Percentiles rank a stretch among this genome's conserved stretches.
These are phyloP conservation scores for Fusarium piperis DNA, from an alignment of 2,329 filamentous ascomycete genomes.

Conservation along the genomic window DNA sequence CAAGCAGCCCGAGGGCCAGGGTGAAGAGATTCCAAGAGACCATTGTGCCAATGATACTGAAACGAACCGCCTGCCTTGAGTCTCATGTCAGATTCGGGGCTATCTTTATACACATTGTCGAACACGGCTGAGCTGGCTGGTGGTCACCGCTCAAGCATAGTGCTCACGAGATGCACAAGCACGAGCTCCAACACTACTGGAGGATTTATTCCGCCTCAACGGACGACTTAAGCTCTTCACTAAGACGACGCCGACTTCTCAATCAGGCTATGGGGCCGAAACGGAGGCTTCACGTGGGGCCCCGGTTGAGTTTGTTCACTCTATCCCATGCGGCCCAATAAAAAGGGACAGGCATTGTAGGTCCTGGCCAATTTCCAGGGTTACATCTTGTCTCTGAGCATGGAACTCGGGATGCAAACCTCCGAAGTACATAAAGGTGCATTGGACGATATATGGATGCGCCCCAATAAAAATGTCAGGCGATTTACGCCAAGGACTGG, in stretches of 20 bases:
- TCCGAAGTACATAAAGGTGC: conserved; percentile 1
- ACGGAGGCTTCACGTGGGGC: not conserved
- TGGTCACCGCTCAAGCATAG: not conserved
- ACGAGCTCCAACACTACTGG: not conserved
- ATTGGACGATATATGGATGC: conserved; percentile 1
- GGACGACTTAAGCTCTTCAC: not conserved
- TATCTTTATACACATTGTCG: not conserved
- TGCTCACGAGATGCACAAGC: not conserved
- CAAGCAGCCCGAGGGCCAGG: conserved; percentile 17
- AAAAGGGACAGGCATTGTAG: not conserved
- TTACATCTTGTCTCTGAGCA: not conserved
- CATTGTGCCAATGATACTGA: conserved; percentile 1
- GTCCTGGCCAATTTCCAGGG: not conserved
- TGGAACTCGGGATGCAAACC: not conserved
- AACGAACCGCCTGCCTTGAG: not conserved
- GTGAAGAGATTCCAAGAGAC: conserved; percentile 28
- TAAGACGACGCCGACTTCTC: not conserved
- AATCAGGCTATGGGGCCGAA: not conserved
- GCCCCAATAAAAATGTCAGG: conserved; percentile 13
- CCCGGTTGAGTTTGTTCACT: not conserved
- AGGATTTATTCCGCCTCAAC: conserved; percentile 5
- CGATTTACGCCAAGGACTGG: not conserved
- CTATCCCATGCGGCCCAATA: conserved; percentile 25
- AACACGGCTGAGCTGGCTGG: not conserved
- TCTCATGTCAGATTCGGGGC: not conserved